phyloP scores from a whole-genome alignment of 73 alveolate species.

The Paramecium sonneborni region DNA sequence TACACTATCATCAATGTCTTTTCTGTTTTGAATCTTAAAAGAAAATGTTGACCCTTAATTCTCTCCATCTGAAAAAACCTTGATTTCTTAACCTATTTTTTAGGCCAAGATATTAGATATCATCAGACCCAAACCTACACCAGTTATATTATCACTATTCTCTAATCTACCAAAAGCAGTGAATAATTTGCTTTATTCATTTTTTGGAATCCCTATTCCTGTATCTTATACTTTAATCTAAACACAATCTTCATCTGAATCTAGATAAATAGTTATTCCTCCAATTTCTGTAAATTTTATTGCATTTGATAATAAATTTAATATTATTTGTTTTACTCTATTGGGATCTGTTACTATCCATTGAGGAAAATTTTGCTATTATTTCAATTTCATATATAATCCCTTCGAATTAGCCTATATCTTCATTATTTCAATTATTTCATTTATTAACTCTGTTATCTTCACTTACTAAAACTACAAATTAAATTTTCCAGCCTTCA shows the following conservation, averaged over 20 bases:
- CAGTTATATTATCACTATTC: constrained; percentile 43
- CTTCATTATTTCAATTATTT: constrained; percentile 52
- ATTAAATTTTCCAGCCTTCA: constrained; percentile 64
- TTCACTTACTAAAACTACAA: neutral
- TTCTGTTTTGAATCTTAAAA: neutral
- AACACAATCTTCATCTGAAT: neutral
- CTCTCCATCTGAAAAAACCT: neutral
- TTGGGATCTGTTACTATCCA: constrained; percentile 54
- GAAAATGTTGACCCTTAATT: constrained; percentile 27
- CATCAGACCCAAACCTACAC: constrained; percentile 68
- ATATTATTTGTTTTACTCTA: constrained; percentile 64
- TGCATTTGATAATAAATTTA: constrained; percentile 68
- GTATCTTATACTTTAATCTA: constrained; percentile 62
- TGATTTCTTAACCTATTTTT: constrained; percentile 58
- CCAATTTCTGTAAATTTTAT: constrained; percentile 68
- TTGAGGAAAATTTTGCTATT: neutral
- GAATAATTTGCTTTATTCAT: constrained; percentile 57
- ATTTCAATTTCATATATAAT: constrained; percentile 22
- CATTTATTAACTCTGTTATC: constrained; percentile 40
- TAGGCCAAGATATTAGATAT: constrained; percentile 62
- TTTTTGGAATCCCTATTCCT: constrained; percentile 70
- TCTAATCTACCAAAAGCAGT: constrained; percentile 59
- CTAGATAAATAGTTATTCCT: neutral
- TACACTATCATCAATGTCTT: neutral
- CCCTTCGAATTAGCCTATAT: constrained; percentile 50